Conservation (phyloP, 2,329 filamentous ascomycete genomes). For the Alternaria sp. region DNA sequence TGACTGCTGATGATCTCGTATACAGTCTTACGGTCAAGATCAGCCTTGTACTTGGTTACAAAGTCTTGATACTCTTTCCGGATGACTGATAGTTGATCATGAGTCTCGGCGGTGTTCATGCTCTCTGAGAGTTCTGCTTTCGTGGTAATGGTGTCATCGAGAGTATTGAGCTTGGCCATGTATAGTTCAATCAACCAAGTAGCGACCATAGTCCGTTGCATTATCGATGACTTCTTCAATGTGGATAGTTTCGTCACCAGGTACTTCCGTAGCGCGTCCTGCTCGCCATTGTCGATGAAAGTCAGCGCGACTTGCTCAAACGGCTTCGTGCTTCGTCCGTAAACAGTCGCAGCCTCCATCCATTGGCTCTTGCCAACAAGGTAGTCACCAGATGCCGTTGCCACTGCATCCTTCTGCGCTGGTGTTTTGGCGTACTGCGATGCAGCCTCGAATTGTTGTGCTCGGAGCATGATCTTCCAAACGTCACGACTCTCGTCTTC, state of each 20-base stretch:
- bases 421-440: constrained; percentile 81
- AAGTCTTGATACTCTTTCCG: constrained; percentile 88
- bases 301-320: constrained; percentile 94
- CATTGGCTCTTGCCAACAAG: constrained; percentile 82
- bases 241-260: constrained; percentile 81
- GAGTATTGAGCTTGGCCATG: constrained; percentile 93
- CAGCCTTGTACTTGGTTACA: constrained; percentile 79
- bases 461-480: constrained; percentile 90
- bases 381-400: constrained; percentile 89
- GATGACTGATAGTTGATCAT: constrained; percentile 72
- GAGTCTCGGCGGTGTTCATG: constrained; percentile 72
- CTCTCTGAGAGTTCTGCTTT: constrained; percentile 80
- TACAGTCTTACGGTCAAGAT: constrained; percentile 87
- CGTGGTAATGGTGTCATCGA: constrained; percentile 93
- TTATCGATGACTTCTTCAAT: constrained; percentile 80
- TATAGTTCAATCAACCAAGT: constrained; percentile 95
- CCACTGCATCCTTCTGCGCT: constrained; percentile 86
- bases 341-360: constrained; percentile 84
- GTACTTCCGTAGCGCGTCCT: constrained; percentile 90
- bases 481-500: constrained; percentile 90
- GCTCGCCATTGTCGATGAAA: constrained; percentile 88
- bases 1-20: constrained; percentile 98
- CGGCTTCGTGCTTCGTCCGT: constrained; percentile 93
- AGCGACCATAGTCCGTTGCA: constrained; percentile 95
- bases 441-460: constrained; percentile 86